Evolutionary conservation across 2,329 filamentous ascomycete species (phyloP), one percentile per base, ranked within the genome.

Genomic region (Dothistroma pini): DNA sequence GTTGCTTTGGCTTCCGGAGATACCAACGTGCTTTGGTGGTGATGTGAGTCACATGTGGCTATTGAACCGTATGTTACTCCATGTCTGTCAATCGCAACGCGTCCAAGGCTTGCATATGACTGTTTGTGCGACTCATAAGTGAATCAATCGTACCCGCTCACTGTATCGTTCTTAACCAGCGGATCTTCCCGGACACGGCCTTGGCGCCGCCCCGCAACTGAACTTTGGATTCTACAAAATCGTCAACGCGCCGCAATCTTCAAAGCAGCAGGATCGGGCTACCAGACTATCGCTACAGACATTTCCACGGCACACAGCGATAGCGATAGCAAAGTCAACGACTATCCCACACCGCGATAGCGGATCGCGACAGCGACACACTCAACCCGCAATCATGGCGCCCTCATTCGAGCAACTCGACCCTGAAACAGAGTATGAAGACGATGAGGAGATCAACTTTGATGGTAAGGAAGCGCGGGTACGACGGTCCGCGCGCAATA

Each of bases 361-460:
- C 16, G 3, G 49, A 8, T 51, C 49, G 49, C 19, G 7, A 51
- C 10, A 25, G 34, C 31, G 38, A 34, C 35, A 19, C 14, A 19
- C 35, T 44, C 57, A 47, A n/a, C 49, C 54, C 61, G 60, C 68
- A 68, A 92, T 78, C 80, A 97, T 97, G 93, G 91, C 93, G 79
- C 89, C 90, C 70, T 92, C 91, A 76, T 97, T 96, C 79, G 91
- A 96, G 75, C 90, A 92, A 73, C 84, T 97, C 75, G 75, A 79
- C 78, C 92, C 96, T 78, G 91, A 93, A 72, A 69, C 68, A 52
- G 91, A 96, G 77, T 88, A 93, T 77, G 91, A 95, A 73, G 91
- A 93, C 72, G 93, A 96, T 76, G 89, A 93, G 75, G 92, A 97
- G 76, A 89, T 97, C 78, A 93, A 97, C 77, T 91, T 96, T 49